These are phyloP conservation scores for Colletotrichum sp. DNA, from an alignment of 2,329 filamentous ascomycete genomes.

Conservation along the genomic window DNA sequence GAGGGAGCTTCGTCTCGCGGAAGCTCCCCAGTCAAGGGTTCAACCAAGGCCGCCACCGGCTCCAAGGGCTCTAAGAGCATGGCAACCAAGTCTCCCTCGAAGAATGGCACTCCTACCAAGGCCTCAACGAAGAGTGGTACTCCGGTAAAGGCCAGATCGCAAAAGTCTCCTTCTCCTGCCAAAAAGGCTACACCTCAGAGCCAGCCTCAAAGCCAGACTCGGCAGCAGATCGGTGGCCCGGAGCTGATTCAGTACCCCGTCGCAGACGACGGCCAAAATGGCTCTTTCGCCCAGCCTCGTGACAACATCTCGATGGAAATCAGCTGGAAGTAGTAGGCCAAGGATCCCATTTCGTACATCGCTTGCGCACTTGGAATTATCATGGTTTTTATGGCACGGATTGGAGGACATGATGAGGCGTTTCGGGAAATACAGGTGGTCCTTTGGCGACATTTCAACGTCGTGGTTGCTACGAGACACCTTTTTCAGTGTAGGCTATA, in stretches of 20 bases:
- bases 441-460: background rate
- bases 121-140: background rate
- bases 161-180: background rate
- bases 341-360: background rate
- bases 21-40: background rate
- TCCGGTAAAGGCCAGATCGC: background rate
- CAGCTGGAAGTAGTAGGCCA: background rate
- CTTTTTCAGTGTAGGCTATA: conserved; percentile 1
- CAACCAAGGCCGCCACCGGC: background rate
- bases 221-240: background rate
- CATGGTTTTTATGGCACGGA: background rate
- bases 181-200: background rate
- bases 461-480: background rate
- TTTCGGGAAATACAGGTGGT: background rate
- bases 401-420: background rate
- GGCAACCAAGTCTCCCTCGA: background rate
- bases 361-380: background rate
- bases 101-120: background rate
- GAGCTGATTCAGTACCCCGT: background rate
- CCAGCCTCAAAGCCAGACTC: background rate
- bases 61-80: background rate
- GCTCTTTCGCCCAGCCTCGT: background rate
- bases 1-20: background rate
- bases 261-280: background rate
- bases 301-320: background rate